These are phyloP conservation scores for Suillus sp. DNA, from an alignment of 768 basidiomycete genomes.

Conservation along the genomic window DNA sequence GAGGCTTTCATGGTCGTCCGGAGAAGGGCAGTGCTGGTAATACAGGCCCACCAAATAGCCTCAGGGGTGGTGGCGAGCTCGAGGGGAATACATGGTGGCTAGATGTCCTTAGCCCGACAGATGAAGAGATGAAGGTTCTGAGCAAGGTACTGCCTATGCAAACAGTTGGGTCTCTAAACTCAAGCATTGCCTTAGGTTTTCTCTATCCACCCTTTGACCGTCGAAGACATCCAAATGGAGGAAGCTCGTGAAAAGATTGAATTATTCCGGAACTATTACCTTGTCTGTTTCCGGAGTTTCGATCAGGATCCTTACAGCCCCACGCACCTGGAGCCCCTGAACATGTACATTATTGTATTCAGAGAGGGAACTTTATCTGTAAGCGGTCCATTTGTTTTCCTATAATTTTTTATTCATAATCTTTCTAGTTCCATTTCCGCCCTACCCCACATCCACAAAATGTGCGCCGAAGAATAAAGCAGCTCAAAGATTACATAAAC, in stretches of 20 bases:
- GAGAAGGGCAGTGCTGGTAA: constrained; percentile 20
- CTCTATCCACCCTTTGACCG: constrained; percentile 94
- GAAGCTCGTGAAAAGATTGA: constrained; percentile 99
- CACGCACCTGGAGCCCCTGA: constrained; percentile 95
- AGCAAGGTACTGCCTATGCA: constrained; percentile 64
- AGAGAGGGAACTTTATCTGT: constrained; percentile 95
- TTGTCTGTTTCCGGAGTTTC: constrained; percentile 98
- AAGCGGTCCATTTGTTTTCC: constrained; percentile 31
- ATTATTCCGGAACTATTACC: constrained; percentile 96
- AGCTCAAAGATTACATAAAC: constrained; percentile 97
- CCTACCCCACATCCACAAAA: constrained; percentile 98
- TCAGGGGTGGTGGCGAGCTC: constrained; percentile 40
- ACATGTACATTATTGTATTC: constrained; percentile 99
- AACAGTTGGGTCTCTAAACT: constrained; percentile 7
- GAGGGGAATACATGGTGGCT: constrained; percentile 96
- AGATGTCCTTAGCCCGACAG: constrained; percentile 90
- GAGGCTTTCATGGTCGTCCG: constrained; percentile 22
- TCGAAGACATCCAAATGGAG: constrained; percentile 99
- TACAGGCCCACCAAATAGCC: constrained; percentile 23
- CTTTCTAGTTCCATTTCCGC: constrained; percentile 87
- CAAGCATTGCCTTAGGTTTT: constrained; percentile 67
- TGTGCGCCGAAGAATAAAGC: constrained; percentile 96
- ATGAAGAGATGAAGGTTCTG: constrained; percentile 97
- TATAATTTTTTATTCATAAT: neutral
- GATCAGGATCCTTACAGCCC: constrained; percentile 98